Conservation (phyloP, 441 rosid genomes). For the Bruguiera hainesii region DNA sequence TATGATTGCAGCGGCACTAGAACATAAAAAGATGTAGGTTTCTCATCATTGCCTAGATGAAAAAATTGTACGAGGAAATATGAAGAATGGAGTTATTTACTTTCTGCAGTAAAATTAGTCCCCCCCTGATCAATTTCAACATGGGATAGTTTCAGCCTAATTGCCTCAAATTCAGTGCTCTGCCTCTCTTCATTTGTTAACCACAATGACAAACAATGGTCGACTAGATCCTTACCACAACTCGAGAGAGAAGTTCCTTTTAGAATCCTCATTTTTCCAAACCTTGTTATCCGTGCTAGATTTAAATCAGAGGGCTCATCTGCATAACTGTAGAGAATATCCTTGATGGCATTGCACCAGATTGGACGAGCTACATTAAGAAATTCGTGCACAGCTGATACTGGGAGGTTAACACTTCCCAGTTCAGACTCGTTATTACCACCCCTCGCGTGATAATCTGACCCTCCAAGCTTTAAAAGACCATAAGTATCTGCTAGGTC, state of each 20-base stretch:
- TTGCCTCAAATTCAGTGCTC: slow-evolving; percentile 59
- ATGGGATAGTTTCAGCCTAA: slow-evolving; percentile 45
- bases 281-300: slow-evolving; percentile 53
- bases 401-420: slow-evolving; percentile 82
- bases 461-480: slow-evolving; percentile 89
- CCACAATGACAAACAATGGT: slow-evolving; percentile 57
- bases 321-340: slow-evolving; percentile 43
- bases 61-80: not conserved
- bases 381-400: slow-evolving; percentile 53
- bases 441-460: slow-evolving; percentile 89
- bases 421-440: slow-evolving; percentile 72
- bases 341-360: slow-evolving; percentile 69
- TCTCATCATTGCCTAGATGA: not conserved
- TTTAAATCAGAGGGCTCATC: slow-evolving; percentile 66
- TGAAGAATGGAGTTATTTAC: slow-evolving; percentile 11
- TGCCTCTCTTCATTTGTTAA: slow-evolving; percentile 61
- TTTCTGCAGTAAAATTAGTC: slow-evolving; percentile 30
- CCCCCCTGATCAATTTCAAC: slow-evolving; percentile 31
- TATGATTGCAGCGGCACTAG: not conserved
- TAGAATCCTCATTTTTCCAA: slow-evolving; percentile 37
- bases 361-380: slow-evolving; percentile 73
- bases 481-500: slow-evolving; percentile 72
- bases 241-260: slow-evolving; percentile 37
- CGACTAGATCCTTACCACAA: slow-evolving; percentile 62
- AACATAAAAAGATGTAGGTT: not conserved